A percentile compares a stretch with the other conserved stretches of the same genome.
Evolutionary conservation across 2,329 filamentous ascomycete genomes (phyloP).

Genomic region (Aspergillus unguis): DNA sequence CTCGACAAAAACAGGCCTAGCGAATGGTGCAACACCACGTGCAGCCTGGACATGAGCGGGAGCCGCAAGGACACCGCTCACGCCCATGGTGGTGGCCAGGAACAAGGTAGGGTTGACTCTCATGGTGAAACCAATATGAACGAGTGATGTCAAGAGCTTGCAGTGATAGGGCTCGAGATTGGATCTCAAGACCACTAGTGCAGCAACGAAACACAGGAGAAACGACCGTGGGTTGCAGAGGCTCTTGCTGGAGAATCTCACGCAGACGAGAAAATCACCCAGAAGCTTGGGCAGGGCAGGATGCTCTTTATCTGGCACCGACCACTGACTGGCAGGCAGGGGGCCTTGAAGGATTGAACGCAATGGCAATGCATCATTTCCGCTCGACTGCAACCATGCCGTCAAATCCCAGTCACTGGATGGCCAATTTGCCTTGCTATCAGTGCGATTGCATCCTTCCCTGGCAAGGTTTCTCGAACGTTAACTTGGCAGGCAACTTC

Average conservation of each 20-base stretch:
- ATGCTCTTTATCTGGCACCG: slow-evolving; percentile 8
- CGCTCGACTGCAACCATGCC: slow-evolving; percentile 1
- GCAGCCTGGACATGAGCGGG: slow-evolving; percentile 5
- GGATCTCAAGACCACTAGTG: neutral
- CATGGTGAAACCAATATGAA: slow-evolving; percentile 7
- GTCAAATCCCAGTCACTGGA: neutral
- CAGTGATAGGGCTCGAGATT: neutral
- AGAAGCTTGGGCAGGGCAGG: slow-evolving; percentile 1
- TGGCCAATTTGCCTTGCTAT: slow-evolving; percentile 1
- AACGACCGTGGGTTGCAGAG: slow-evolving; percentile 11
- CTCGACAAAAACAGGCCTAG: neutral
- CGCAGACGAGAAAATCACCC: neutral
- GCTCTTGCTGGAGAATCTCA: slow-evolving; percentile 4
- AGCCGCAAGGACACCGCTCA: slow-evolving; percentile 10
- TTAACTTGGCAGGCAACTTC: slow-evolving; percentile 8
- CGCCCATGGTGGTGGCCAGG: slow-evolving; percentile 8
- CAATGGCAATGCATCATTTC: slow-evolving; percentile 6
- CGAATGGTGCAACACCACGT: neutral
- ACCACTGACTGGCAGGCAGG: neutral
- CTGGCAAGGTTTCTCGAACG: slow-evolving; percentile 4
- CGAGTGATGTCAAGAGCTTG: slow-evolving; percentile 1
- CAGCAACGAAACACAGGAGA: slow-evolving; percentile 4
- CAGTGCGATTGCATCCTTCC: slow-evolving; percentile 2
- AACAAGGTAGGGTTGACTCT: slow-evolving; percentile 7
- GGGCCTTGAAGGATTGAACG: neutral